A percentile compares a stretch with the other conserved stretches of the same genome.
Conservation (phyloP, 257 asterid genomes). For the Salvia rosmarinus region DNA sequence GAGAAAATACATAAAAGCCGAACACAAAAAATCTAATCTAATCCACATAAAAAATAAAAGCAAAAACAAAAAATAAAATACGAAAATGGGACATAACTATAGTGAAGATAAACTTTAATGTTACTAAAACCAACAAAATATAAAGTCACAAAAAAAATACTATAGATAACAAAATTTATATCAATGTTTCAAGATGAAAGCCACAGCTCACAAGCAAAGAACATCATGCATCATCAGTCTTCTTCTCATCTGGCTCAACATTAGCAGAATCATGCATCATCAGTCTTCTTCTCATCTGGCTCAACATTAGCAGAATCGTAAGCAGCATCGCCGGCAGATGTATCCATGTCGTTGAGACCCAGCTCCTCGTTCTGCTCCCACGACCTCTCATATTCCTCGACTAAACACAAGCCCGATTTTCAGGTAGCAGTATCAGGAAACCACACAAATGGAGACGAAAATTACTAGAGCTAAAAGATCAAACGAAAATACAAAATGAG, state of each 20-base stretch:
- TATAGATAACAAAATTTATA: constrained; percentile 6
- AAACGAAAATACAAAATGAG: neutral
- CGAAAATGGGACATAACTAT: too few species aligned
- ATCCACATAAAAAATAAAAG: neutral
- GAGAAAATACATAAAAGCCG: too few species aligned
- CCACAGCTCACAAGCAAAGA: neutral
- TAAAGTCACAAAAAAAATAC: neutral
- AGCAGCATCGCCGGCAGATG: constrained; percentile 76
- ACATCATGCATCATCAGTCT: constrained; percentile 28
- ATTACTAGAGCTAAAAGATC: neutral
- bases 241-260: constrained; percentile 20
- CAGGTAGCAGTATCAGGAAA: neutral
- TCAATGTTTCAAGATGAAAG: neutral
- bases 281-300: constrained; percentile 15
- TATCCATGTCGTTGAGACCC: constrained; percentile 95
- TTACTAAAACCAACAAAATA: neutral
- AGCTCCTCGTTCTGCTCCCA: constrained; percentile 98
- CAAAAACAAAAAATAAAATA: neutral
- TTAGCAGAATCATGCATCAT: constrained; percentile 31
- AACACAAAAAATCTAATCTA: too few species aligned
- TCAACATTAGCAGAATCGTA: constrained; percentile 33
- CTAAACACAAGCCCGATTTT: constrained; percentile 38
- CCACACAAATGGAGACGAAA: neutral
- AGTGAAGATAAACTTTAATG: neutral
- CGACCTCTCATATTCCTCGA: constrained; percentile 82